phyloP scores from a whole-genome alignment of 352 stramenopile species.

The Globisporangium sylvaticum region DNA sequence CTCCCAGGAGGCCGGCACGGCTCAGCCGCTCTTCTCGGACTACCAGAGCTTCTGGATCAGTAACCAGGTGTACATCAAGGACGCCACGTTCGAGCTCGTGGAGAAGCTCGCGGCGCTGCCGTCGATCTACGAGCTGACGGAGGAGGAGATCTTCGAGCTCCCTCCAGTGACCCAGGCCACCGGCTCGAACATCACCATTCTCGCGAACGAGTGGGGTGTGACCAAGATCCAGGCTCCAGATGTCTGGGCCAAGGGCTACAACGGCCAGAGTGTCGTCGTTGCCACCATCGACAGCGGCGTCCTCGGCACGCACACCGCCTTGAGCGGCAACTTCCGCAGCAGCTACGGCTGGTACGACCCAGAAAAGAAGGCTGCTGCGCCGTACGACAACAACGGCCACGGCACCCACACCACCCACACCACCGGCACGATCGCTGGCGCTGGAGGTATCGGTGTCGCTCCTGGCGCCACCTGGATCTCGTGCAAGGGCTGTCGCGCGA shows the following conservation, averaged over 20 bases:
- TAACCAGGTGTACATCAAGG: conserved; percentile 25
- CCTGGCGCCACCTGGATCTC: conserved; percentile 46
- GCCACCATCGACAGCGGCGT: conserved; percentile 9
- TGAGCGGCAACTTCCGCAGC: conserved; percentile 1
- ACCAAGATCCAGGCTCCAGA: conserved; percentile 13
- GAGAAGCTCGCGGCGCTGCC: conserved; percentile 18
- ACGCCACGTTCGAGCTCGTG: conserved; percentile 18
- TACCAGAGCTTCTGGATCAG: conserved; percentile 22
- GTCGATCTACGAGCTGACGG: conserved; percentile 13
- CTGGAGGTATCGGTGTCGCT: conserved; percentile 35
- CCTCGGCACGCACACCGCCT: background rate
- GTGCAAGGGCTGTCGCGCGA: conserved; percentile 37
- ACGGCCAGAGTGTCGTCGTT: conserved; percentile 1
- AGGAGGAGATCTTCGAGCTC: conserved; percentile 13
- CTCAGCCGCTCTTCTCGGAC: conserved; percentile 4
- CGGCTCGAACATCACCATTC: conserved; percentile 1
- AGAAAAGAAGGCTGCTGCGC: conserved; percentile 14
- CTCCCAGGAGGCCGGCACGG: background rate
- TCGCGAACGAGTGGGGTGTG: conserved; percentile 15
- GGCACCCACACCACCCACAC: too few species aligned
- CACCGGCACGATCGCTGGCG: conserved; percentile 44
- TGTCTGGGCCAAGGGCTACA: conserved; percentile 19
- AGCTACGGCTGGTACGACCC: conserved; percentile 7
- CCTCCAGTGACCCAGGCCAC: background rate
- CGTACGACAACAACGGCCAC: conserved; percentile 43